Evolutionary conservation across 345 rosid genomes (phyloP).

Genomic region (Gossypium rotundifolium): DNA sequence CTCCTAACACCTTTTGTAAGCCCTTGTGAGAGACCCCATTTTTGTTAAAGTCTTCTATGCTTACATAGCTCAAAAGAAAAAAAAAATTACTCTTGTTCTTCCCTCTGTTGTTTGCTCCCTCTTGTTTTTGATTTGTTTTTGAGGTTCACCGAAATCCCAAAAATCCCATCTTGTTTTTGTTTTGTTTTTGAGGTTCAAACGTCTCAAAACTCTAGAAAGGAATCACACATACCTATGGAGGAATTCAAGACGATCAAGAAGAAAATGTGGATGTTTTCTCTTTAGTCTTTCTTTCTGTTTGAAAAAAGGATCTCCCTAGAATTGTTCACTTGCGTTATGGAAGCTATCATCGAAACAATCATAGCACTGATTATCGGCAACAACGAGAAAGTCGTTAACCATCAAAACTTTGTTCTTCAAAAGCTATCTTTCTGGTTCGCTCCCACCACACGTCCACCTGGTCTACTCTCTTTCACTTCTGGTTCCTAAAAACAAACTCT

Average conservation of each 20-base stretch:
- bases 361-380: constrained; percentile 16
- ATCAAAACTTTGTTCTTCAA: constrained; percentile 49
- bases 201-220: constrained; percentile 3
- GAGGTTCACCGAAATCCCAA: constrained; percentile 8
- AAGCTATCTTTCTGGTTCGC: constrained; percentile 72
- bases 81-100: no score
- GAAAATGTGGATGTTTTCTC: constrained; percentile 45
- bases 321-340: constrained; percentile 36
- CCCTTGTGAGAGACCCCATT: background rate
- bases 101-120: background rate
- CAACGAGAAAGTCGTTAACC: constrained; percentile 25
- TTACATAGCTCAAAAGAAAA: background rate
- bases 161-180: background rate
- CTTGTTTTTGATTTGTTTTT: background rate
- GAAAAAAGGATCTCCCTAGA: background rate
- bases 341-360: constrained; percentile 26
- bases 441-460: constrained; percentile 66
- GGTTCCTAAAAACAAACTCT: constrained; percentile 18
- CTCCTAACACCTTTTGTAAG: background rate
- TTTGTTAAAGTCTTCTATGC: background rate
- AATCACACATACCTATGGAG: constrained; percentile 16
- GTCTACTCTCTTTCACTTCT: constrained; percentile 24
- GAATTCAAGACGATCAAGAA: constrained; percentile 32
- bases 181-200: background rate
- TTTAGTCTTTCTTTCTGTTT: constrained; percentile 15